phyloP scores from a whole-genome alignment of 495 filamentous ascomycete species.

The Penicillium cataractarum region DNA sequence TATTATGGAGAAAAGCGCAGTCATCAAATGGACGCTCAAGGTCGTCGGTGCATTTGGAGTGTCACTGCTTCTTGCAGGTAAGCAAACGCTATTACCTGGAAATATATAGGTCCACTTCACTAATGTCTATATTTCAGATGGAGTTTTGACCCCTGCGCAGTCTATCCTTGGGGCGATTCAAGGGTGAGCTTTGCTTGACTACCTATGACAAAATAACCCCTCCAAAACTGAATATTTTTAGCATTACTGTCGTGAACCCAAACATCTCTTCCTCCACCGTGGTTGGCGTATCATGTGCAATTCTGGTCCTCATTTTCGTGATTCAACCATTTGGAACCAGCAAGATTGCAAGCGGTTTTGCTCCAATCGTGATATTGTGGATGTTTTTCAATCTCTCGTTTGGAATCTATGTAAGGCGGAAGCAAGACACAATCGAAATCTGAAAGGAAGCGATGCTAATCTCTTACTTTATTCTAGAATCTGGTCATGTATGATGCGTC shows the following conservation, averaged over 20 bases:
- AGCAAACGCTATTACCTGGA: conserved; percentile 28
- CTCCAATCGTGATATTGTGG: conserved; percentile 76
- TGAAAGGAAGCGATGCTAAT: neutral
- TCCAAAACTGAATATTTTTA: conserved; percentile 23
- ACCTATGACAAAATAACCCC: neutral
- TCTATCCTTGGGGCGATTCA: conserved; percentile 13
- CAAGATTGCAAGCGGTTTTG: conserved; percentile 64
- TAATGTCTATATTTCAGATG: neutral
- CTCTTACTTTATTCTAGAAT: conserved; percentile 40
- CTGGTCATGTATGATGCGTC: conserved; percentile 60
- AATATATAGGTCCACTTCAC: neutral
- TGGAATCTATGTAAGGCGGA: conserved; percentile 60
- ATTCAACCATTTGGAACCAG: conserved; percentile 70
- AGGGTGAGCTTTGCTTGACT: neutral
- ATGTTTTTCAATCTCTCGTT: conserved; percentile 64
- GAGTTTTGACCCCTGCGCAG: conserved; percentile 10
- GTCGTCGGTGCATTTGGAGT: conserved; percentile 69
- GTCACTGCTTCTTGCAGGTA: conserved; percentile 68
- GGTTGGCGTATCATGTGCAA: conserved; percentile 67
- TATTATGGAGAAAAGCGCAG: conserved; percentile 57
- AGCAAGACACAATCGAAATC: neutral
- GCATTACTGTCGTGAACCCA: conserved; percentile 44
- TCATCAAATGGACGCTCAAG: conserved; percentile 59
- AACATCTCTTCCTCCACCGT: conserved; percentile 49
- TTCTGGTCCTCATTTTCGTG: conserved; percentile 66